A percentile compares a stretch with the other conserved stretches of the same genome.
phyloP scores from a whole-genome alignment of 2,329 filamentous ascomycete species.

The Graphilbum ipis-grandicollis region DNA sequence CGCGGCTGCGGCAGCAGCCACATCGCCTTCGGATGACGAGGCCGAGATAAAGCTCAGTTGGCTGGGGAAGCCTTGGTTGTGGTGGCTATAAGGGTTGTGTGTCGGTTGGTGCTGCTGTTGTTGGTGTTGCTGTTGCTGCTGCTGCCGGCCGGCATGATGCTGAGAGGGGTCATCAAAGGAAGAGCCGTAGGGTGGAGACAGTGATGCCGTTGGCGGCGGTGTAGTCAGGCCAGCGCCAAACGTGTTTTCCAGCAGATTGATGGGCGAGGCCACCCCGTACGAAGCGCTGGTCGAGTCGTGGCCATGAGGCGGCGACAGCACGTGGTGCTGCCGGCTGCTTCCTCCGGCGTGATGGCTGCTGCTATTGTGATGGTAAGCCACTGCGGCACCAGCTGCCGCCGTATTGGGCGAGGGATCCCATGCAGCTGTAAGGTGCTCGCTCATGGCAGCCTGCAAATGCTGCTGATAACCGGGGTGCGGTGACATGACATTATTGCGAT shows the following conservation, averaged over 20 bases:
- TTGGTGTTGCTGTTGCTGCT: slow-evolving; percentile 2
- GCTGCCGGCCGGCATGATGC: not conserved
- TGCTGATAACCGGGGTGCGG: slow-evolving; percentile 32
- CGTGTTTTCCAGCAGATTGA: slow-evolving; percentile 26
- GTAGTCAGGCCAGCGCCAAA: slow-evolving; percentile 36
- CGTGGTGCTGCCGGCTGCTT: slow-evolving; percentile 8
- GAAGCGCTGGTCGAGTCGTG: slow-evolving; percentile 2
- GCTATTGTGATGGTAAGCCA: not conserved
- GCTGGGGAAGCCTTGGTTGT: slow-evolving; percentile 12
- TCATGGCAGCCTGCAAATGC: slow-evolving; percentile 36
- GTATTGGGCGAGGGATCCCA: slow-evolving; percentile 6
- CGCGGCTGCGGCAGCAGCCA: slow-evolving; percentile 9
- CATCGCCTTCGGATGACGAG: slow-evolving; percentile 12
- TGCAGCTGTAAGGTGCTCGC: slow-evolving; percentile 30
- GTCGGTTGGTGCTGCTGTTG: not conserved
- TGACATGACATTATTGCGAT: slow-evolving; percentile 32
- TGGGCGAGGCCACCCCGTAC: slow-evolving; percentile 6
- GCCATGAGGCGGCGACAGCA: slow-evolving; percentile 3
- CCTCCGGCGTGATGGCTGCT: not conserved
- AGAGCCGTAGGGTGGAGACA: slow-evolving; percentile 24
- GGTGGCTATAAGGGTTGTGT: slow-evolving; percentile 4
- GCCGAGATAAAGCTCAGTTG: slow-evolving; percentile 21
- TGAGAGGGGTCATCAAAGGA: slow-evolving; percentile 2
- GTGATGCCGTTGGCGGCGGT: slow-evolving; percentile 35
- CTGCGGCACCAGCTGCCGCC: not conserved